Evolutionary conservation across 805 yeast species (phyloP), one percentile per base, ranked within the genome.

Genomic region (Starmerella stellata): DNA sequence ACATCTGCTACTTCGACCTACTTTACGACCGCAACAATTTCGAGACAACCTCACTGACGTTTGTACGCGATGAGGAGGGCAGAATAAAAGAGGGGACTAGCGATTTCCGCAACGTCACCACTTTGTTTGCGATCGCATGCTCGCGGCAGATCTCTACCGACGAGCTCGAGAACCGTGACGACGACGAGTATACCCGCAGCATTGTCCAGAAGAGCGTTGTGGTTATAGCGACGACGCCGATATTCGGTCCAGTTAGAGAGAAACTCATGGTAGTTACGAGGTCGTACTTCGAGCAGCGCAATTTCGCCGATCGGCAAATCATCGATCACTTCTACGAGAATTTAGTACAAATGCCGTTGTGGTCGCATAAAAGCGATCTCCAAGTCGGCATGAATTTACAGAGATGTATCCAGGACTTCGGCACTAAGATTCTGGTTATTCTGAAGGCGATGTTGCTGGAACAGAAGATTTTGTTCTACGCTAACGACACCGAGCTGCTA

Each of bases 61-160:
- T 61, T 24, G 44, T 44, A 27, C 53, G 62, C 1, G 58, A 58
- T 16, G 54, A 54, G 23, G 61, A 71, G 11, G 60, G 59, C 7
- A 54, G 52, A 16, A 52, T 53, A 52, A 55, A 69, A 52, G 46
- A 61, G 55, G 50, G 47, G 13, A 49, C 60, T 48, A 51, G 61
- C 48, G 58, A 68, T 52, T 51, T 50, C 41, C 51, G 56, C 30
- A 56, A 61, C 35, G 66, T 65, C 23, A 68, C 72, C 1, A 90
- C 98, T 0, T 58, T 83, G n/a, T 90, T 90, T 64, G 98, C 94
- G 1, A 80, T 93, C 44, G 76, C 93, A 0, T 90, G 98, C 59
- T 81, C 85, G 21, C 68, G 94, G 29, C 96, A 87, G 57, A 67
- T 87, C 31, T 64, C 70, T 31, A 63, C 78, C 1, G 66, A 68